These are phyloP conservation scores for Hanseniaspora pseudoguilliermondii DNA, from an alignment of 805 yeast species.

Conservation along the genomic window DNA sequence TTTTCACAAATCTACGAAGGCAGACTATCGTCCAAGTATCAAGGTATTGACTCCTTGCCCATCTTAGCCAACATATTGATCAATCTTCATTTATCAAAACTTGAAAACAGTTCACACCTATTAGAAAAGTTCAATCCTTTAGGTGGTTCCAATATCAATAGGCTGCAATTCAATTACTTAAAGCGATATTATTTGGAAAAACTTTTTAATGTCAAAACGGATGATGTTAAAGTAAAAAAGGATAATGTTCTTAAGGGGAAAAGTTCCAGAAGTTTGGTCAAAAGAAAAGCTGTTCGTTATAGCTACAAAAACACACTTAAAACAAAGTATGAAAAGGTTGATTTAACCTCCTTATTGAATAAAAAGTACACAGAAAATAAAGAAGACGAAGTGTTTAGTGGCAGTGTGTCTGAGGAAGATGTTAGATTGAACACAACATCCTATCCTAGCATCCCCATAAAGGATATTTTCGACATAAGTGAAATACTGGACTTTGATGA, in stretches of 20 bases:
- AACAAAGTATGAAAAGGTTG: background rate
- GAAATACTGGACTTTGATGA: slow-evolving; percentile 10
- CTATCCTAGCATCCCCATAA: slow-evolving; percentile 1
- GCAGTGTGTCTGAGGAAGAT: background rate
- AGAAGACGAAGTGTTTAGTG: background rate
- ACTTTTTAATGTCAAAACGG: background rate
- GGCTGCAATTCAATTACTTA: background rate
- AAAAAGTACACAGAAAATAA: background rate
- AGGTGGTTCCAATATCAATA: background rate
- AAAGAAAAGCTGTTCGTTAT: background rate
- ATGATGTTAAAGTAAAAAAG: background rate
- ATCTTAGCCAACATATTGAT: background rate
- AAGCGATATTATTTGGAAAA: background rate
- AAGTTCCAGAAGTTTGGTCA: background rate
- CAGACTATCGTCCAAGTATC: background rate
- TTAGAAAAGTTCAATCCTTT: background rate
- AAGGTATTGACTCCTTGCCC: slow-evolving; percentile 1
- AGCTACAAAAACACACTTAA: background rate
- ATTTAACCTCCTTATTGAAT: background rate
- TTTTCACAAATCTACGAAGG: background rate
- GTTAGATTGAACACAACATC: background rate
- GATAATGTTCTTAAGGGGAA: slow-evolving; percentile 4
- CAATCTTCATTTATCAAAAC: background rate
- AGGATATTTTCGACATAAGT: slow-evolving; percentile 2
- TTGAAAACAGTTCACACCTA: background rate